Percentiles rank a stretch among this genome's conserved stretches.
These are phyloP conservation scores for Starmera stellimalicola DNA, from an alignment of 1,139 yeast genomes.

Conservation along the genomic window DNA sequence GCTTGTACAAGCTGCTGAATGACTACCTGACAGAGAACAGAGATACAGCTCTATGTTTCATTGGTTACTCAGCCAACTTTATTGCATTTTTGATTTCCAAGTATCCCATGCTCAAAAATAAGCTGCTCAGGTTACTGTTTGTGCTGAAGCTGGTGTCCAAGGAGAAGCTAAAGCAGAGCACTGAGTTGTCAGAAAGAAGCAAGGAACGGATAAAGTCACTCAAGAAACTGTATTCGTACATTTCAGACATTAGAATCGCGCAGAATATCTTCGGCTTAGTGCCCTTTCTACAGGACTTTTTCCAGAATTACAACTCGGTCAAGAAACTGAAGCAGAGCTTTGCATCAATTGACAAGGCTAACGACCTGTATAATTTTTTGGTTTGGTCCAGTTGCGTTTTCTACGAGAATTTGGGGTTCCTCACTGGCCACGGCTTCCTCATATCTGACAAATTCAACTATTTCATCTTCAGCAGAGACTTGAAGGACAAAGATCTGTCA, in stretches of 20 bases:
- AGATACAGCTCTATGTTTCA: slow-evolving; percentile 12
- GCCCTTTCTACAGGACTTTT: slow-evolving; percentile 15
- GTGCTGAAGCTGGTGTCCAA: slow-evolving; percentile 6
- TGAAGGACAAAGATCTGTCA: slow-evolving; percentile 7
- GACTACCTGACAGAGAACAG: slow-evolving; percentile 11
- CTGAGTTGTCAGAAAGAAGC: slow-evolving; percentile 5
- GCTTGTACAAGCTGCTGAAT: slow-evolving; percentile 6
- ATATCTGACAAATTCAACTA: slow-evolving; percentile 9
- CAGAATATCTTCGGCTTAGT: slow-evolving; percentile 14
- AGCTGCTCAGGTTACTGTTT: slow-evolving; percentile 8
- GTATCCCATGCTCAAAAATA: slow-evolving; percentile 11
- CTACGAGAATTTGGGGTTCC: slow-evolving; percentile 16
- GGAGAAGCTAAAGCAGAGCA: background rate
- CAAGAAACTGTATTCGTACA: slow-evolving; percentile 14
- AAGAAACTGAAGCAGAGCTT: slow-evolving; percentile 7
- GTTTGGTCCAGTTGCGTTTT: slow-evolving; percentile 13
- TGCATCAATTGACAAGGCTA: slow-evolving; percentile 8
- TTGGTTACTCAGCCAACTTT: slow-evolving; percentile 12
- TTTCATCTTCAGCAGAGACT: slow-evolving; percentile 10
- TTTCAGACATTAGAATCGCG: slow-evolving; percentile 17
- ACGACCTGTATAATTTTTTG: slow-evolving; percentile 11
- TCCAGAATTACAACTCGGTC: slow-evolving; percentile 12
- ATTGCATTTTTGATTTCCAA: slow-evolving; percentile 13
- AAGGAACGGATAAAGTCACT: slow-evolving; percentile 5
- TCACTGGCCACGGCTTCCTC: slow-evolving; percentile 14